These are phyloP conservation scores for Hymenotorrendiella dingleyae DNA, from an alignment of 2,329 filamentous ascomycete genomes.

Conservation along the genomic window DNA sequence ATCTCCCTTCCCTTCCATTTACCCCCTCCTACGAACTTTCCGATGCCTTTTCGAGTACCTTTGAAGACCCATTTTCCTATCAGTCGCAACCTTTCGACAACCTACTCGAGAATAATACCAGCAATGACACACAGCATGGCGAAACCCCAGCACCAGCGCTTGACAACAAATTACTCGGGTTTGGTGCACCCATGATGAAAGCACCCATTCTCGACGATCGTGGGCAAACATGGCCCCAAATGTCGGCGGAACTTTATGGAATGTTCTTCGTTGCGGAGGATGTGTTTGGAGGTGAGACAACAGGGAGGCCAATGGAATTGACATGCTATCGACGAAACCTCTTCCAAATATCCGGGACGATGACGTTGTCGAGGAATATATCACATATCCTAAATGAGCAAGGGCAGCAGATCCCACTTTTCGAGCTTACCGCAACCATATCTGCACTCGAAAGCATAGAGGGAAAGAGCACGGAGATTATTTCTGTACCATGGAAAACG, in stretches of 20 bases:
- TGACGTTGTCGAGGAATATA: constrained; percentile 69
- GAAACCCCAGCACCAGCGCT: constrained; percentile 36
- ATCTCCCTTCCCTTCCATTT: constrained; percentile 43
- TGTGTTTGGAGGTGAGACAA: constrained; percentile 50
- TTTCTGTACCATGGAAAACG: constrained; percentile 92
- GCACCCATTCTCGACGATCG: constrained; percentile 59
- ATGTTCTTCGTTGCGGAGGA: constrained; percentile 87
- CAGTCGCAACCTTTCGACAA: constrained; percentile 40
- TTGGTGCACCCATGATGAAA: constrained; percentile 58
- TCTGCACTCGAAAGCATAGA: constrained; percentile 89
- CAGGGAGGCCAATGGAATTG: constrained; percentile 65
- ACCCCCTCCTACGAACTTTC: constrained; percentile 57
- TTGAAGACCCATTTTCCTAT: constrained; percentile 60
- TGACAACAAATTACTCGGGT: constrained; percentile 69
- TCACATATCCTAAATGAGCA: constrained; percentile 71
- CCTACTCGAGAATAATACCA: constrained; percentile 27
- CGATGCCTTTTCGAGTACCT: constrained; percentile 52
- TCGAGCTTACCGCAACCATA: constrained; percentile 74
- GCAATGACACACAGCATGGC: constrained; percentile 14
- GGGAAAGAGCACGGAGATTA: constrained; percentile 86
- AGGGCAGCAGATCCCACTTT: constrained; percentile 69
- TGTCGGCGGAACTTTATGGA: constrained; percentile 73
- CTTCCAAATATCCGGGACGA: constrained; percentile 87
- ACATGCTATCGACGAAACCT: constrained; percentile 94
- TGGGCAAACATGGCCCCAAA: constrained; percentile 57